phyloP scores from a whole-genome alignment of 257 asterid species.

The Ilex asprella region DNA sequence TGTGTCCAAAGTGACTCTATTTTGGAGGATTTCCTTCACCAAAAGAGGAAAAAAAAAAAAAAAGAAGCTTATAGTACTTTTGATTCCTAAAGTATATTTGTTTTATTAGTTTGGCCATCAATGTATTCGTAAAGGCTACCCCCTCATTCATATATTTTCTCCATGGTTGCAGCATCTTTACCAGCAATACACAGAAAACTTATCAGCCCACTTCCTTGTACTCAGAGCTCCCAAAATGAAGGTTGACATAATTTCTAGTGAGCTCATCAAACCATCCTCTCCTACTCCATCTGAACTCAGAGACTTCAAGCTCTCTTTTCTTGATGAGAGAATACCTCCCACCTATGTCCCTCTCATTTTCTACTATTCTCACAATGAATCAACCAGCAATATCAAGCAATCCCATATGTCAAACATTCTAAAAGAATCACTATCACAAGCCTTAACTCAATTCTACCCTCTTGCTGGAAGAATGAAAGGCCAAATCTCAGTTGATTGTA shows the following conservation, averaged over 20 bases:
- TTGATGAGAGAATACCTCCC: conserved; percentile 47
- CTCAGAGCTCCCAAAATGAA: conserved; percentile 20
- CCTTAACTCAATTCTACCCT: conserved; percentile 43
- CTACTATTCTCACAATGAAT: conserved; percentile 21
- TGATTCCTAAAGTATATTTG: no score
- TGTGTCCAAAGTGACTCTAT: no score
- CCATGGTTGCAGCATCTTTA: no score
- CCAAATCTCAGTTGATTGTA: conserved; percentile 40
- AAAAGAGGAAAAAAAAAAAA: no score
- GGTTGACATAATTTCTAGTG: conserved; percentile 20
- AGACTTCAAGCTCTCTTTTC: conserved; percentile 47
- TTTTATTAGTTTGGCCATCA: no score
- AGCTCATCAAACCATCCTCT: conserved; percentile 44
- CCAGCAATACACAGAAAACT: no score
- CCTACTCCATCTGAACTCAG: conserved; percentile 37
- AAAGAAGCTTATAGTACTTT: no score
- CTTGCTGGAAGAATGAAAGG: conserved; percentile 57
- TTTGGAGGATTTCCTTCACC: no score
- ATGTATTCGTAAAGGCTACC: no score
- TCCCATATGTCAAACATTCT: conserved; percentile 21
- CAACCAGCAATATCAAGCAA: conserved; percentile 4
- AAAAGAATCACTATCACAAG: conserved; percentile 37
- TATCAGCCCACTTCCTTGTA: no score
- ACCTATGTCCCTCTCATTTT: conserved; percentile 50
- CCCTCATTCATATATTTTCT: no score